phyloP scores from a whole-genome alignment of 306 rosid genomes.

The Rubus idaeus region DNA sequence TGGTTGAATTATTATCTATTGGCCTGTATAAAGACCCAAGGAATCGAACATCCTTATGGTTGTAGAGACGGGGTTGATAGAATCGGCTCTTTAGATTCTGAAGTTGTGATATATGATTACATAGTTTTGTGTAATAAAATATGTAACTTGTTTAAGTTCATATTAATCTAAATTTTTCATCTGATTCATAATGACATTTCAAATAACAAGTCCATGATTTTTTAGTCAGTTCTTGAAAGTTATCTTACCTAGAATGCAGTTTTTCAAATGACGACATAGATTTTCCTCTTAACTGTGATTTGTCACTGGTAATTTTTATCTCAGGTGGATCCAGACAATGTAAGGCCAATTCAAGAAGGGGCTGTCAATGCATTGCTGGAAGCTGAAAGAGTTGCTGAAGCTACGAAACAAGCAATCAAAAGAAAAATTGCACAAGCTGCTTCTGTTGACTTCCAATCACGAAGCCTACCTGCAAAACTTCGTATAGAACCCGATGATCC shows the following conservation, averaged over 20 bases:
- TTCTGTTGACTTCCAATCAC: constrained; percentile 74
- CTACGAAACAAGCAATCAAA: constrained; percentile 92
- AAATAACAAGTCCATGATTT: not conserved
- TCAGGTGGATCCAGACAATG: constrained; percentile 94
- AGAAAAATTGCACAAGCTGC: constrained; percentile 94
- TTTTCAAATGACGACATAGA: not conserved
- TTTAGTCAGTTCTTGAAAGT: not conserved
- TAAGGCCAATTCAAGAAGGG: constrained; percentile 77
- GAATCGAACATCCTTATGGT: not conserved
- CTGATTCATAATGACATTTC: not conserved
- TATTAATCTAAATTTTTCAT: not conserved
- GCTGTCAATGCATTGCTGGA: constrained; percentile 75
- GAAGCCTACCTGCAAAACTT: constrained; percentile 84
- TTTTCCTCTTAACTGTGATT: not conserved
- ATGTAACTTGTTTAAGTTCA: not conserved
- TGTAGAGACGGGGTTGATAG: not conserved
- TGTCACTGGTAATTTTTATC: constrained; percentile 29
- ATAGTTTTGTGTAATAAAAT: not conserved
- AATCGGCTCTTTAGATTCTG: not conserved
- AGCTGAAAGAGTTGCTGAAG: constrained; percentile 95
- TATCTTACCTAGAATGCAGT: not conserved
- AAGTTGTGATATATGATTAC: not conserved
- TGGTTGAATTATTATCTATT: not conserved
- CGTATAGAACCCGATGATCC: constrained; percentile 92
- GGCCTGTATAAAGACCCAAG: not conserved